phyloP scores from a whole-genome alignment of 2,329 filamentous ascomycete species.

The Fusarium odoratissimum region DNA sequence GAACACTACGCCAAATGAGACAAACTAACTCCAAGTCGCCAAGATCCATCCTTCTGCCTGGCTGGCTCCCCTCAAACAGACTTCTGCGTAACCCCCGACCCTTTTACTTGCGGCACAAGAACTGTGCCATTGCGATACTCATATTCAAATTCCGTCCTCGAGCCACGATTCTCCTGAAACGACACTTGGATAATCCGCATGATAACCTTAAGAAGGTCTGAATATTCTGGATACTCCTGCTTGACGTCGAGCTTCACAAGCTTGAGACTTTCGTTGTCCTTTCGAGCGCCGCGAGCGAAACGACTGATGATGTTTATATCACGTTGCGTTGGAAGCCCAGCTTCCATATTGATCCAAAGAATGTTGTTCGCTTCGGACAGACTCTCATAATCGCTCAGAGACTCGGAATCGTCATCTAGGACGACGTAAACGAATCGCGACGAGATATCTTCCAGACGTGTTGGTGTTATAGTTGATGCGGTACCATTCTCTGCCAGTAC shows the following conservation, averaged over 20 bases:
- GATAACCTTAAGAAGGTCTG: constrained; percentile 1
- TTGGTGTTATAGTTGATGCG: background rate
- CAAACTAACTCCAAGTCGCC: background rate
- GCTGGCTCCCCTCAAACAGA: accelerated
- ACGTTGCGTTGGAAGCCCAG: accelerated
- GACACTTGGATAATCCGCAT: constrained; percentile 7
- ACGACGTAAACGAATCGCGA: constrained; percentile 7
- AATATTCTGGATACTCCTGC: background rate
- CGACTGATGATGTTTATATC: background rate
- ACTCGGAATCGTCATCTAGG: background rate
- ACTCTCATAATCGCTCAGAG: accelerated
- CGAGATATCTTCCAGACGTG: accelerated
- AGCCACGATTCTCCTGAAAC: constrained; percentile 8
- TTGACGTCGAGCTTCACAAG: constrained; percentile 9
- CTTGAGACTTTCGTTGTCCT: background rate
- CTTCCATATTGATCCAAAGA: constrained; percentile 11
- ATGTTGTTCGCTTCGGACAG: background rate
- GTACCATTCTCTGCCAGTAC: background rate
- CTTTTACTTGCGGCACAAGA: background rate
- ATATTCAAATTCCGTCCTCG: constrained; percentile 11
- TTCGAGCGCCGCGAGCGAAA: background rate
- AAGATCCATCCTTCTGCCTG: background rate
- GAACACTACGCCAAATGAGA: background rate
- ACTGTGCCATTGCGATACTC: constrained; percentile 8
- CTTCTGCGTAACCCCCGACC: background rate